phyloP scores from a whole-genome alignment of 345 rosid species.

The Gossypioides kirkii region DNA sequence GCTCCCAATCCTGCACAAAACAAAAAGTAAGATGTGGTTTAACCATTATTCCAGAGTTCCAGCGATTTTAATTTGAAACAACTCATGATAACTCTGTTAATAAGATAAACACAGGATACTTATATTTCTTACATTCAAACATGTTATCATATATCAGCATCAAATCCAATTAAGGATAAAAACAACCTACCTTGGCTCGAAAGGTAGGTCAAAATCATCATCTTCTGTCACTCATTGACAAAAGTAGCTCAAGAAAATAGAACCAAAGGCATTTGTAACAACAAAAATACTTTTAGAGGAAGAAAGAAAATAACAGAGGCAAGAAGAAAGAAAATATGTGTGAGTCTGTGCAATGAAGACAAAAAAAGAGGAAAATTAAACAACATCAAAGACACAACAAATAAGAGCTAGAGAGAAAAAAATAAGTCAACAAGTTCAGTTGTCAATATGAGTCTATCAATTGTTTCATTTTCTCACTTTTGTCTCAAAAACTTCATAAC shows the following conservation, averaged over 20 bases:
- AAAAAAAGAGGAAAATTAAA: background rate
- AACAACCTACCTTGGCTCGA: background rate
- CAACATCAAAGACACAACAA: background rate
- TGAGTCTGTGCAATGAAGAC: background rate
- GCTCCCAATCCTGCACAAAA: slow-evolving; percentile 86
- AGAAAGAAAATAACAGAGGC: background rate
- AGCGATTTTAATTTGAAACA: slow-evolving; percentile 7
- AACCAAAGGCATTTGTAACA: background rate
- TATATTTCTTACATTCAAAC: background rate
- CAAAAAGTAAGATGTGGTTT: slow-evolving; percentile 2
- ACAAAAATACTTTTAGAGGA: background rate
- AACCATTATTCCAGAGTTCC: background rate
- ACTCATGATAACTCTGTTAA: slow-evolving; percentile 8
- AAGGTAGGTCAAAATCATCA: slow-evolving; percentile 1
- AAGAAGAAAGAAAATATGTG: background rate
- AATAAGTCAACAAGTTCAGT: no score
- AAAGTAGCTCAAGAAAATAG: background rate
- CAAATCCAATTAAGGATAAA: background rate
- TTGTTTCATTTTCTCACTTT: background rate
- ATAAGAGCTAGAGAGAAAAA: background rate
- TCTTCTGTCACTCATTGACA: background rate
- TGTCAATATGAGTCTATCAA: background rate
- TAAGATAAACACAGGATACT: background rate
- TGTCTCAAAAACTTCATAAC: background rate
- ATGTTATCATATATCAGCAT: background rate